These are phyloP conservation scores for Anthracocystis setariae DNA, from an alignment of 1,284 basidiomycete species.

Conservation along the genomic window DNA sequence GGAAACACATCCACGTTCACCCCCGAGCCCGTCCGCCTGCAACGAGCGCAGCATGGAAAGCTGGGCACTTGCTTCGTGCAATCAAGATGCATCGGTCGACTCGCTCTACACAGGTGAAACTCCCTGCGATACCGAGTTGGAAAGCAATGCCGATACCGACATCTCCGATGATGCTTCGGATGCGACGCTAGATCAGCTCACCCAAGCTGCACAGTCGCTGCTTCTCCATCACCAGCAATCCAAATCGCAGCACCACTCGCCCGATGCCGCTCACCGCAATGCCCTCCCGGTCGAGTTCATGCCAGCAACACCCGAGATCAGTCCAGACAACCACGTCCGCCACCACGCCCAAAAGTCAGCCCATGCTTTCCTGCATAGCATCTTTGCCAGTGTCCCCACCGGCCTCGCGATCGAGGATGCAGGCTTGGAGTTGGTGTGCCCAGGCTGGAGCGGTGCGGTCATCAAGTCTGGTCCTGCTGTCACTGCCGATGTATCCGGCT, in stretches of 20 bases:
- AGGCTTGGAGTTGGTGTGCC: slow-evolving; percentile 57
- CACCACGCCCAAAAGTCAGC: slow-evolving; percentile 55
- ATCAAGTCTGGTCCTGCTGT: slow-evolving; percentile 31
- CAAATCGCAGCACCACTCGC: slow-evolving; percentile 15
- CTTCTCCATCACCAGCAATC: slow-evolving; percentile 20
- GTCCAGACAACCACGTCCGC: slow-evolving; percentile 53
- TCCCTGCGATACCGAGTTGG: slow-evolving; percentile 39
- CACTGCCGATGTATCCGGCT: slow-evolving; percentile 11
- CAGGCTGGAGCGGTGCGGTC: slow-evolving; percentile 60
- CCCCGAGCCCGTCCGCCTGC: slow-evolving; percentile 2
- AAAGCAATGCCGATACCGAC: slow-evolving; percentile 22
- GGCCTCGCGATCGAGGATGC: slow-evolving; percentile 51
- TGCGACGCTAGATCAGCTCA: slow-evolving; percentile 35
- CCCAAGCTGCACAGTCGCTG: slow-evolving; percentile 30
- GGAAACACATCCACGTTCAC: slow-evolving; percentile 15
- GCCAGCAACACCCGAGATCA: slow-evolving; percentile 60
- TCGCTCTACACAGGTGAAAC: slow-evolving; percentile 37
- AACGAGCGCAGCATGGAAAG: not conserved
- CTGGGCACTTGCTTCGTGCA: not conserved
- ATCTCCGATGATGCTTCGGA: slow-evolving; percentile 32
- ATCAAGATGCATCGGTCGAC: slow-evolving; percentile 16
- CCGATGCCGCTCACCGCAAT: slow-evolving; percentile 21
- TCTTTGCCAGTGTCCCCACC: slow-evolving; percentile 44
- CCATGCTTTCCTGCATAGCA: slow-evolving; percentile 48
- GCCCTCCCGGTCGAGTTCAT: slow-evolving; percentile 31